Percentiles rank a stretch among this genome's conserved stretches.
Evolutionary conservation across 352 stramenopile genomes (phyloP).

Genomic region (Hyaloperonospora brassicae): DNA sequence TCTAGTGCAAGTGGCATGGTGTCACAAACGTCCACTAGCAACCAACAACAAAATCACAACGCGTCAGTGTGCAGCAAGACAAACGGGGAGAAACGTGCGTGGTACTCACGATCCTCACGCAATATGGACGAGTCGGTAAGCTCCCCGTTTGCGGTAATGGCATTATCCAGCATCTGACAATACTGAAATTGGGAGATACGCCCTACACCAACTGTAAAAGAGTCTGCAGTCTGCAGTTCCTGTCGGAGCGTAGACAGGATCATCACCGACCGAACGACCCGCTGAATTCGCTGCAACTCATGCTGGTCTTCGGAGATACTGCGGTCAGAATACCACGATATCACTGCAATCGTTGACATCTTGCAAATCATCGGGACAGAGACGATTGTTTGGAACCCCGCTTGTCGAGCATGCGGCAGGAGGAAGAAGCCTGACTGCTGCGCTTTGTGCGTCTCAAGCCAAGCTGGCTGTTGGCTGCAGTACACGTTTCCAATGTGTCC

Average conservation of each 20-base stretch:
- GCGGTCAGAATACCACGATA: slow-evolving; percentile 73
- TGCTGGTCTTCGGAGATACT: slow-evolving; percentile 42
- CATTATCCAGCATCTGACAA: slow-evolving; percentile 65
- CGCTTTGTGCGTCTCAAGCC: slow-evolving; percentile 39
- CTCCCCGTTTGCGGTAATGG: slow-evolving; percentile 65
- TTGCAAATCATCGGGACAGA: slow-evolving; percentile 80
- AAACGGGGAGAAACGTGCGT: background rate
- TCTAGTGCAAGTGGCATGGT: slow-evolving; percentile 54
- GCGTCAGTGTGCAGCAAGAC: slow-evolving; percentile 5
- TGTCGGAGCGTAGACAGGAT: slow-evolving; percentile 53
- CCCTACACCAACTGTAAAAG: slow-evolving; percentile 14
- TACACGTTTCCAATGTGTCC: slow-evolving; percentile 67
- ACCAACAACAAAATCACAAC: slow-evolving; percentile 10
- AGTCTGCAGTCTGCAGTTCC: slow-evolving; percentile 32
- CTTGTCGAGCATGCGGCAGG: slow-evolving; percentile 53
- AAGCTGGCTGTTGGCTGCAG: slow-evolving; percentile 62
- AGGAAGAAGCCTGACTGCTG: slow-evolving; percentile 72
- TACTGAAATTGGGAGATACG: slow-evolving; percentile 70
- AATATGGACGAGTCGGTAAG: slow-evolving; percentile 32
- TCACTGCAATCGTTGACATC: slow-evolving; percentile 65
- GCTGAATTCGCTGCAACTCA: slow-evolving; percentile 66
- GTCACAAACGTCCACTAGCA: slow-evolving; percentile 44
- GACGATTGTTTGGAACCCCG: slow-evolving; percentile 55
- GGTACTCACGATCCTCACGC: slow-evolving; percentile 42
- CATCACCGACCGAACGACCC: slow-evolving; percentile 56